These are phyloP conservation scores for Agrostemma githago DNA, from an alignment of 148 eudicot genomes.

Conservation along the genomic window DNA sequence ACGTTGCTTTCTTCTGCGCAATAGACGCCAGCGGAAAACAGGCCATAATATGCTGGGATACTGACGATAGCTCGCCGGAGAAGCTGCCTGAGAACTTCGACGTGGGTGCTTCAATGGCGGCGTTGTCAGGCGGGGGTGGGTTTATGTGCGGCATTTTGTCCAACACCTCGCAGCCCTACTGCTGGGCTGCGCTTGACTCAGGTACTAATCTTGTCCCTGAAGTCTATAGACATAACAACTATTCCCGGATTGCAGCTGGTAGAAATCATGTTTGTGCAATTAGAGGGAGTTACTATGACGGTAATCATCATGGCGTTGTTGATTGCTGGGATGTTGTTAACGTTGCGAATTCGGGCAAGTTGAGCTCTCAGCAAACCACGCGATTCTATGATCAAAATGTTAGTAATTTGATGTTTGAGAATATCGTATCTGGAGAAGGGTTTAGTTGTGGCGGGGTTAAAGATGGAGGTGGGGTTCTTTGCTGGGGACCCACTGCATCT, in stretches of 20 bases:
- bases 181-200: slow-evolving; percentile 56
- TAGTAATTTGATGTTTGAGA: slow-evolving; percentile 32
- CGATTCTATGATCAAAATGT: slow-evolving; percentile 47
- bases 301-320: slow-evolving; percentile 40
- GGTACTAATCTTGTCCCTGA: slow-evolving; percentile 56
- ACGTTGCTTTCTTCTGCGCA: slow-evolving; percentile 64
- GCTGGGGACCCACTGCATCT: slow-evolving; percentile 84
- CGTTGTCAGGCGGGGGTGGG: slow-evolving; percentile 64
- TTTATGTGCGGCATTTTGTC: slow-evolving; percentile 76
- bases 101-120: slow-evolving; percentile 56
- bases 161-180: slow-evolving; percentile 59
- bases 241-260: slow-evolving; percentile 72
- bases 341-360: slow-evolving; percentile 20
- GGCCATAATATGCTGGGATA: slow-evolving; percentile 72
- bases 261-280: slow-evolving; percentile 73
- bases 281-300: slow-evolving; percentile 60
- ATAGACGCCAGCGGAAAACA: slow-evolving; percentile 94
- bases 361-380: slow-evolving; percentile 50
- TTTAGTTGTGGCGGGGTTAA: slow-evolving; percentile 60
- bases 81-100: slow-evolving; percentile 29
- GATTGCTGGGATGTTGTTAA: slow-evolving; percentile 82
- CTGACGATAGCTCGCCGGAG: slow-evolving; percentile 27
- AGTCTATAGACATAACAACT: slow-evolving; percentile 34
- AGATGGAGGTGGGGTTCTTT: slow-evolving; percentile 51
- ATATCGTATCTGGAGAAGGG: slow-evolving; percentile 78